Evolutionary conservation across 2,329 filamentous ascomycete genomes (phyloP), one percentile per base, ranked within the genome.

Genomic region (Aspergillus sp.): DNA sequence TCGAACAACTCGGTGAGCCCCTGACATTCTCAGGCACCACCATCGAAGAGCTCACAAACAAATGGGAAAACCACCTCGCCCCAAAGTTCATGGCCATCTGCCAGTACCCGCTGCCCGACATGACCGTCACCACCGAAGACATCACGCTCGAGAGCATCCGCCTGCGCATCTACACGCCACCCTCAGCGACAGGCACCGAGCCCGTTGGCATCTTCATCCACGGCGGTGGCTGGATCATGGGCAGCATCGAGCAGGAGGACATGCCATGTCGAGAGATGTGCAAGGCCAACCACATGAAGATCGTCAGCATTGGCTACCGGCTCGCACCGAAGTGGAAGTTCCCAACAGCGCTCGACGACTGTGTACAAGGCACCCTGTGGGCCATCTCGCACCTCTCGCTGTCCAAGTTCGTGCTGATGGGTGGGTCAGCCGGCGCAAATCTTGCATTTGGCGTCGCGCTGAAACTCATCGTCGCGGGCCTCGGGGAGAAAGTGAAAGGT

Each of bases 151-250:
- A 29, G 4, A 46, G 31, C 45, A 12, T 52, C 49, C 39, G 39
- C 24, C 18, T 52, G 9, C 56, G 59, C 4, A 39, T 56, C 32
- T 59, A 59, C 46, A 56, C 50, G 3, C 56, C 56, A 6, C 53
- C 56, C 2, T 36, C 45, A 10, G 29, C 46, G 14, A 29, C 45
- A 5, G 45, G 24, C 26, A 11, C 4, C 14, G 18, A 46, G 20
- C 74, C 96, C 91, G 71, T 63, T 3, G 56, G 45, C n/a, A 12
- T 64, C 18, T 64, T 54, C 51, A 54, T 64, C 29, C 63, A 64
- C 42, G 63, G 58, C 12, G 63, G 63, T n/a, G 63, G 63, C 6
- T 64, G 60, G 60, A 24, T 29, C 2, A 60, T 63, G 55, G 62
- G 60, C 10, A 51, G 54, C 39, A 55, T 64, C 11, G 32, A 62